phyloP scores from a whole-genome alignment of 768 basidiomycete species.

The Mycena leptocephala region DNA sequence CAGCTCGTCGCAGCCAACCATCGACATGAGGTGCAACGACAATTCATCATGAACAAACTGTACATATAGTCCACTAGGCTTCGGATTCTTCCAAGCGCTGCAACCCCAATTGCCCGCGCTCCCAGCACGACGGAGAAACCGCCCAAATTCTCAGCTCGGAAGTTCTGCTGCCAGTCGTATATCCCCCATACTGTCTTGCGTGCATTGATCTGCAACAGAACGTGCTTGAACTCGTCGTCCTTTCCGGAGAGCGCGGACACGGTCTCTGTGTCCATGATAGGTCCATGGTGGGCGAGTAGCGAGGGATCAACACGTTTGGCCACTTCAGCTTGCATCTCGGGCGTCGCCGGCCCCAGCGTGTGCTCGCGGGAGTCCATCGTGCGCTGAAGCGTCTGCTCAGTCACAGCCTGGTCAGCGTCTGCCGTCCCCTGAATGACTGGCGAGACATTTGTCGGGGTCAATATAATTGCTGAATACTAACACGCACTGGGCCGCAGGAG shows the following conservation, averaged over 20 bases:
- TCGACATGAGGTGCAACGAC: too few relatives aligned
- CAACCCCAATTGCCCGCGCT: slow-evolving; percentile 40
- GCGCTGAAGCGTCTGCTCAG: slow-evolving; percentile 26
- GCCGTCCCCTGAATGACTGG: slow-evolving; percentile 48
- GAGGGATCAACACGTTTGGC: not conserved
- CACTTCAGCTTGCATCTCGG: slow-evolving; percentile 25
- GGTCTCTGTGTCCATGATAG: not conserved
- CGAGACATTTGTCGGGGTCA: too few relatives aligned
- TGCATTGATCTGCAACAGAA: slow-evolving; percentile 25
- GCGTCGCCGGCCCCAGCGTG: slow-evolving; percentile 21
- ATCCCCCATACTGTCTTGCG: slow-evolving; percentile 37
- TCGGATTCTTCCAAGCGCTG: too few relatives aligned
- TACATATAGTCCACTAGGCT: too few relatives aligned
- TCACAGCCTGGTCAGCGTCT: slow-evolving; percentile 38
- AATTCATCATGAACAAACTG: too few relatives aligned
- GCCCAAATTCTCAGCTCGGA: slow-evolving; percentile 31
- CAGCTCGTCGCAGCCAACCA: too few relatives aligned
- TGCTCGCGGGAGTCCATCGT: slow-evolving; percentile 37
- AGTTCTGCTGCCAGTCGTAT: slow-evolving; percentile 35
- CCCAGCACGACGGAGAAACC: slow-evolving; percentile 33
- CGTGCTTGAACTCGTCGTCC: slow-evolving; percentile 20
- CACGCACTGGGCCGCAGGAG: slow-evolving; percentile 56
- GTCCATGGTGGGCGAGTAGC: slow-evolving; percentile 10
- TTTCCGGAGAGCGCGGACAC: slow-evolving; percentile 8
- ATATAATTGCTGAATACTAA: not conserved